Base-by-base conservation (phyloP, 2,329 filamentous ascomycete species). In the Cladophialophora bantiana region DNA sequence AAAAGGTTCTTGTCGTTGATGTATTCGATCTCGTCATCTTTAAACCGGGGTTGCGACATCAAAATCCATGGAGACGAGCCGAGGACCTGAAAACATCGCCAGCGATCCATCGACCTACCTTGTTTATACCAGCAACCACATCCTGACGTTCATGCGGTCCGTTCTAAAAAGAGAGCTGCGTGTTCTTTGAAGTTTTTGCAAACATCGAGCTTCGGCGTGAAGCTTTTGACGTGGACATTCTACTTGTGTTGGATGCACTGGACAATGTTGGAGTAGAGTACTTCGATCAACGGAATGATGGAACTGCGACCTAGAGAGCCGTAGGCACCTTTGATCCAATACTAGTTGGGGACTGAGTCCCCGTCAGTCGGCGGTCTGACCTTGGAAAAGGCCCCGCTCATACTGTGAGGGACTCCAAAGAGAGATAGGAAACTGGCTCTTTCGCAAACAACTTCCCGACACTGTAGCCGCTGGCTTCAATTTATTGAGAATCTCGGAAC, bases 21-120 rank as follows among this genome's bases (percentile, higher is more conserved):
- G 31, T 53, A 53, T 6, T 20, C 4, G 9, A 81, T 78, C 36
- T 79, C 76, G 65, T 70, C 81, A 68, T 82, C 80, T 68, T 82
- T 79, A 68, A 74, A 80, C 63, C 79, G 64, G 26, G 76, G 76
- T 60, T 69, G 40, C 42, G 73, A 70, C 65, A 81, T 62, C 66
- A n/a, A 80, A 58, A 64, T 79, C 74, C 62, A 81, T 68, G 66
- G 78, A 81, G 66, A 75, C 72, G 62, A 81, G 63, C 18, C 80
- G 67, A 18, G 65, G 72, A 1, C 80, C 80, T 0, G 79, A 78
- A 62, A 74, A 81, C 18, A 80, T 75, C 7, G 75, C 75, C 31
- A 75, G 75, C 65, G 79, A 76, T 9, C 68, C 63, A 54, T 66
- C 66, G n/a, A 6, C 15, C n/a, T 36, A 3, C 68, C 65, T 4